Evolutionary conservation across 2,329 filamentous ascomycete genomes (phyloP).

Genomic region (Alternaria dauci): DNA sequence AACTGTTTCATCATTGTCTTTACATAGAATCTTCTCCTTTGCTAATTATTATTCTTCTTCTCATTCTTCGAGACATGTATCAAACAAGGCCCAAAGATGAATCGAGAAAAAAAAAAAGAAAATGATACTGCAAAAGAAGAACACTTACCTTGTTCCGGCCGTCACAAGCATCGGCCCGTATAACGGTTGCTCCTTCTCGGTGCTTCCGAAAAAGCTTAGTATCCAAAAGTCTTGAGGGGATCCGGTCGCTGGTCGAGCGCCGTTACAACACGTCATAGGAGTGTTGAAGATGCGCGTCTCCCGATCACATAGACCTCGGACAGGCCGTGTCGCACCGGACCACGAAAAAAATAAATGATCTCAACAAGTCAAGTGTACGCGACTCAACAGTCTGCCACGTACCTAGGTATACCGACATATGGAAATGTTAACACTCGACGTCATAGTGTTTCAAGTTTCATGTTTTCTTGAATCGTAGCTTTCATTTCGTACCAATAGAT

Average conservation of each 20-base stretch:
- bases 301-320: not conserved
- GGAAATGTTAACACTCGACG: not conserved
- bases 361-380: not conserved
- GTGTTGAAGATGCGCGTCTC: not conserved
- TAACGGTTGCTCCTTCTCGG: not conserved
- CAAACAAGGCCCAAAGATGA: not conserved
- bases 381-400: not conserved
- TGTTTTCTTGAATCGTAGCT: not conserved
- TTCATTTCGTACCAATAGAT: constrained; percentile 1
- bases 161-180: not conserved
- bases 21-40: not conserved
- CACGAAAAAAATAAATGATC: not conserved
- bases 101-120: not conserved
- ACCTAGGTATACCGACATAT: not conserved
- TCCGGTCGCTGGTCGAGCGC: not conserved
- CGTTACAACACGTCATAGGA: not conserved
- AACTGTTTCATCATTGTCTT: not conserved
- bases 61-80: not conserved
- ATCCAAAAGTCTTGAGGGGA: not conserved
- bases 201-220: not conserved
- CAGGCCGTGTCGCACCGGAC: not conserved
- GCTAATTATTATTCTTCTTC: not conserved
- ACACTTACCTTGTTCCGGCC: not conserved
- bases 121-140: not conserved
- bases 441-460: not conserved